These are phyloP conservation scores for Jacaranda mimosifolia DNA, from an alignment of 257 asterid species.

Conservation along the genomic window DNA sequence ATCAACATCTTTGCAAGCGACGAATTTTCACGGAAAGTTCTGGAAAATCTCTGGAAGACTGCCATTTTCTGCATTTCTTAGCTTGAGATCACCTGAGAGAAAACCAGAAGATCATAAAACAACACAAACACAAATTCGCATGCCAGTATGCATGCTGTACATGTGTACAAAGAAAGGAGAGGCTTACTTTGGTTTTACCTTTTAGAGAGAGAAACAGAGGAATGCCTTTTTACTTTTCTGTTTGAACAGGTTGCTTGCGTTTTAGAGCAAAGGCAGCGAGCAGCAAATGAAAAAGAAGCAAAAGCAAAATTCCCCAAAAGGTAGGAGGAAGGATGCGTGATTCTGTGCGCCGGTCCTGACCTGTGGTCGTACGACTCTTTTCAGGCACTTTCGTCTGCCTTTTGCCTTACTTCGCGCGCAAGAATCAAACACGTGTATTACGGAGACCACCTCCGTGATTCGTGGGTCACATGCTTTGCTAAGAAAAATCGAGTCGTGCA, in stretches of 20 bases:
- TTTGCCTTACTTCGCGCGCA: constrained; percentile 24
- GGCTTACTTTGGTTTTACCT: constrained; percentile 14
- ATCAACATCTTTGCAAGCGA: constrained; percentile 49
- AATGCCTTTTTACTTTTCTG: too few species aligned
- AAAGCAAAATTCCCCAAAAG: neutral
- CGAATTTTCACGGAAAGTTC: constrained; percentile 49
- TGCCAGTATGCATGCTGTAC: too few species aligned
- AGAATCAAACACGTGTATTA: constrained; percentile 35
- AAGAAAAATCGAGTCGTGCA: neutral
- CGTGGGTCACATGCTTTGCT: neutral
- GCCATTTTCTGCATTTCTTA: constrained; percentile 42
- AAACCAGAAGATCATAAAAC: neutral
- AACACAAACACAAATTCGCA: neutral
- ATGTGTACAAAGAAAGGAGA: neutral
- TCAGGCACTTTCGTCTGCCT: neutral
- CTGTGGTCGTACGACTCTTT: neutral
- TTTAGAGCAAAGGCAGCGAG: neutral
- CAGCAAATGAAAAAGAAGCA: neutral
- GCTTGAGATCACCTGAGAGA: constrained; percentile 35
- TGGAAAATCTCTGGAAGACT: constrained; percentile 48
- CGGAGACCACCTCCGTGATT: neutral
- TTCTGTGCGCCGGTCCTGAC: neutral
- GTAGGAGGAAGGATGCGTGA: constrained; percentile 8
- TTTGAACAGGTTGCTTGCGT: neutral
- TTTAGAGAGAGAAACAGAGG: neutral